These are phyloP conservation scores for Diacronema lutheri DNA, from an alignment of 78 protist species.

Conservation along the genomic window DNA sequence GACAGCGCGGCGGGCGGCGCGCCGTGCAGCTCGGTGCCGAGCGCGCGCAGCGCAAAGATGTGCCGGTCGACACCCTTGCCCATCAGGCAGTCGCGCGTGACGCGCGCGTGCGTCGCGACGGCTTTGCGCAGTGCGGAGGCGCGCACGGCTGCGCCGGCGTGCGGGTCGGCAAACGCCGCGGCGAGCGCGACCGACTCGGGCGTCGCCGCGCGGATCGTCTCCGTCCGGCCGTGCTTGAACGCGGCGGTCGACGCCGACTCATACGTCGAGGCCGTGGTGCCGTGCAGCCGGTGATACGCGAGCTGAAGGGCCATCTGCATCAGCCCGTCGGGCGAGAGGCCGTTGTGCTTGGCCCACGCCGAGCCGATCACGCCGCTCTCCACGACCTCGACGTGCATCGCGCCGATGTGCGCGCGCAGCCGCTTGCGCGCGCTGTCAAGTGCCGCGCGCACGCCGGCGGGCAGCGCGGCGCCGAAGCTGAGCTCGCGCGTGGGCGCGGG, in stretches of 20 bases:
- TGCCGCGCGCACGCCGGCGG: background rate
- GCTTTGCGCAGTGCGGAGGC: background rate
- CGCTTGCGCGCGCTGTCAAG: background rate
- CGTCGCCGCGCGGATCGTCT: conserved; percentile 22
- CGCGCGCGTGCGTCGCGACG: background rate
- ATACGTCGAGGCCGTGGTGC: conserved; percentile 14
- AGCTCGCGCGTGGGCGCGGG: background rate
- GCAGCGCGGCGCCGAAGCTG: background rate
- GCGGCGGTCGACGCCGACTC: conserved; percentile 33
- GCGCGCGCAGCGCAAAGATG: conserved; percentile 6
- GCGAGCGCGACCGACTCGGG: conserved; percentile 7
- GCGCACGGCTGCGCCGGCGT: background rate
- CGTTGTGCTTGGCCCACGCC: background rate
- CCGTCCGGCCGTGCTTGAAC: conserved; percentile 44
- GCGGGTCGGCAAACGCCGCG: background rate
- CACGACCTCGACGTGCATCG: background rate
- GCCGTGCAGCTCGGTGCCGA: background rate
- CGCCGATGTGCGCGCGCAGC: background rate
- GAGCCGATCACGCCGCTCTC: background rate
- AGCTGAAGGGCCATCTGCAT: conserved; percentile 37
- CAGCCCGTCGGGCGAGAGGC: conserved; percentile 19
- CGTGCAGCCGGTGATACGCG: conserved; percentile 4
- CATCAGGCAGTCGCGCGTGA: conserved; percentile 4
- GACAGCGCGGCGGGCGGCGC: background rate
- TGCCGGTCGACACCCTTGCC: conserved; percentile 29